phyloP scores from a whole-genome alignment of 31 red algal genomes.

The Odonthalia washingtoniensis region DNA sequence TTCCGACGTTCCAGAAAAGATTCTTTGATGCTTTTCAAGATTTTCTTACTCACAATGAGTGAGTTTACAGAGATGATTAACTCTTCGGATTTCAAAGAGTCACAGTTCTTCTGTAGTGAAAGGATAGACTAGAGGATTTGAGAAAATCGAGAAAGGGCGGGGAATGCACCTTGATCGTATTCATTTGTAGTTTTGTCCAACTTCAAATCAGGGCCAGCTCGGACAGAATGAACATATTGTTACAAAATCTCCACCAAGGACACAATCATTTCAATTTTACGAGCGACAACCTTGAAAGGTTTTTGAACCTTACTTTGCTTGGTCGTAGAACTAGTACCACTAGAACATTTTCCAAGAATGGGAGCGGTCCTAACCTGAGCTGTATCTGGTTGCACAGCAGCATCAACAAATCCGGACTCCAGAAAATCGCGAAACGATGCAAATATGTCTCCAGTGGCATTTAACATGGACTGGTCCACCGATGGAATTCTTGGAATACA shows the following conservation, averaged over 20 bases:
- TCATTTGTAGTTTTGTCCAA: too few relatives aligned
- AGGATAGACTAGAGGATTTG: neutral
- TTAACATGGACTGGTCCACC: neutral
- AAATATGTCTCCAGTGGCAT: neutral
- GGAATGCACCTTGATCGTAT: neutral
- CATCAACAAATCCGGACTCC: neutral
- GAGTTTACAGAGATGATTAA: neutral
- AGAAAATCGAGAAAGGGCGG: neutral
- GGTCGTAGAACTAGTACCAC: too few relatives aligned
- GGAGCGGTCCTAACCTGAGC: too few relatives aligned
- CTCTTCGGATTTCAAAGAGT: neutral
- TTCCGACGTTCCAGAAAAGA: neutral
- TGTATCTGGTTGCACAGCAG: neutral
- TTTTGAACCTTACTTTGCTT: too few relatives aligned
- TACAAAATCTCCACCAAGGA: too few relatives aligned
- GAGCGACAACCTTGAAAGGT: too few relatives aligned
- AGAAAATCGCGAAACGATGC: neutral
- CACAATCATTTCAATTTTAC: too few relatives aligned
- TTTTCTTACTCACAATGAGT: neutral
- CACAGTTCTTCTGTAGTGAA: neutral
- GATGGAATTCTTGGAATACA: neutral
- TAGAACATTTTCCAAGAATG: too few relatives aligned
- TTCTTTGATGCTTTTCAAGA: neutral
- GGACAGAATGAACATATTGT: too few relatives aligned
- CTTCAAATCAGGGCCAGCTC: too few relatives aligned